Percentiles rank a stretch among this genome's conserved stretches.
Conservation (phyloP, 2,329 filamentous ascomycete species). For the Metarhizium album region DNA sequence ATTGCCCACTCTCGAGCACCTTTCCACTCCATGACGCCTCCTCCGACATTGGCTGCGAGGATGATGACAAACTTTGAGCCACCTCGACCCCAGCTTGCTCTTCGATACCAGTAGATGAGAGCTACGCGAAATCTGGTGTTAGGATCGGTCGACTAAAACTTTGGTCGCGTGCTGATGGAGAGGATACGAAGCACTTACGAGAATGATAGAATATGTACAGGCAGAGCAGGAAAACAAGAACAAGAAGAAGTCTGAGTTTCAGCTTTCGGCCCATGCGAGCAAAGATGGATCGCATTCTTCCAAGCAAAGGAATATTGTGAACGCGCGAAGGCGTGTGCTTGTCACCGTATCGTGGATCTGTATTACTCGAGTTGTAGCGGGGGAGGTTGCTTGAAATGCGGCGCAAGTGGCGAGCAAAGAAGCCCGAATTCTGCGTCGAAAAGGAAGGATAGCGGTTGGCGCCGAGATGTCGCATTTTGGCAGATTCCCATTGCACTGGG, state of each 20-base stretch:
- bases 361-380: slow-evolving; percentile 45
- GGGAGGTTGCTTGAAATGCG: slow-evolving; percentile 71
- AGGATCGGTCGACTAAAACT: background rate
- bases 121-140: slow-evolving; percentile 24
- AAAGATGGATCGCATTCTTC: slow-evolving; percentile 34
- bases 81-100: slow-evolving; percentile 63
- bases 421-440: slow-evolving; percentile 71
- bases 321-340: slow-evolving; percentile 62
- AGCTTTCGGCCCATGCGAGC: slow-evolving; percentile 51
- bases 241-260: slow-evolving; percentile 51
- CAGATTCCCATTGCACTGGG: slow-evolving; percentile 68
- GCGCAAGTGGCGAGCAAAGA: slow-evolving; percentile 77
- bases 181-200: slow-evolving; percentile 43
- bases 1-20: slow-evolving; percentile 96
- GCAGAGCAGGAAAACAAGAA: slow-evolving; percentile 48
- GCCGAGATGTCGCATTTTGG: slow-evolving; percentile 65
- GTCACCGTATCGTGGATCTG: slow-evolving; percentile 48
- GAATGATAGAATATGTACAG: slow-evolving; percentile 59
- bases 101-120: slow-evolving; percentile 53
- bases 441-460: slow-evolving; percentile 69
- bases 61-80: slow-evolving; percentile 91
- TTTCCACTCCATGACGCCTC: slow-evolving; percentile 99
- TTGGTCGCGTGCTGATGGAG: background rate
- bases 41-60: slow-evolving; percentile 84
- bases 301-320: slow-evolving; percentile 34